Evolutionary conservation across 1,284 basidiomycete species (phyloP).

Genomic region (Trametes polyzona): DNA sequence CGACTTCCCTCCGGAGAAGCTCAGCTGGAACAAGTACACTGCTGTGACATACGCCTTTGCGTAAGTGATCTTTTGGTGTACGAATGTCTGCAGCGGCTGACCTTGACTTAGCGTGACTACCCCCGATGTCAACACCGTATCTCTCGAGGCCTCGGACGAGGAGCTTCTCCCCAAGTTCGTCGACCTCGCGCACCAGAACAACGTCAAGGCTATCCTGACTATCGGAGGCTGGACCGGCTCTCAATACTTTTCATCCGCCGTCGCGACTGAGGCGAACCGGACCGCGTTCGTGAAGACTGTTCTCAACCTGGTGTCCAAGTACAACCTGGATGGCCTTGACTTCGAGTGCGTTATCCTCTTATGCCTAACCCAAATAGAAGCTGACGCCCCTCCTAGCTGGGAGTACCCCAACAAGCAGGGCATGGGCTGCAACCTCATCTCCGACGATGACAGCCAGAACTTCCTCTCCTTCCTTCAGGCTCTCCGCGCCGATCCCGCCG

Average conservation of each 20-base stretch:
- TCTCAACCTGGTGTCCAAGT: constrained; percentile 59
- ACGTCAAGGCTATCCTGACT: constrained; percentile 76
- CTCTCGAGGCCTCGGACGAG: constrained; percentile 46
- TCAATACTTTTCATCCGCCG: constrained; percentile 75
- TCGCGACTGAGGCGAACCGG: constrained; percentile 63
- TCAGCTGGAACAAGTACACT: constrained; percentile 62
- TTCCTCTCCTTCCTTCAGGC: constrained; percentile 57
- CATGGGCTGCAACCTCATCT: constrained; percentile 68
- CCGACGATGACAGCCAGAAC: constrained; percentile 64
- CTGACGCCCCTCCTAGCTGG: constrained; percentile 59
- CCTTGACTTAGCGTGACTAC: constrained; percentile 44
- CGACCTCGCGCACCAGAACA: constrained; percentile 52
- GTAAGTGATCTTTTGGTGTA: constrained; percentile 42
- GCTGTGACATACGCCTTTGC: constrained; percentile 61
- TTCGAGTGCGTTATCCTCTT: constrained; percentile 65
- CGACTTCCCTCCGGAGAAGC: constrained; percentile 44
- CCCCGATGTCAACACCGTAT: constrained; percentile 45
- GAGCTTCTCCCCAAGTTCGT: constrained; percentile 56
- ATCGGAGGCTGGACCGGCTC: constrained; percentile 91
- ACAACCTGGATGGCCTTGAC: constrained; percentile 83
- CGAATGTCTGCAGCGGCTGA: background rate
- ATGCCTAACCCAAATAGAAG: background rate
- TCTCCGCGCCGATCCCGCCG: constrained; percentile 42
- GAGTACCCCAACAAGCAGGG: constrained; percentile 77
- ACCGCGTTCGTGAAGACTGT: constrained; percentile 72